Evolutionary conservation across 441 rosid species (phyloP), one percentile per base, ranked within the genome.

Genomic region (Theobroma grandiflorum): DNA sequence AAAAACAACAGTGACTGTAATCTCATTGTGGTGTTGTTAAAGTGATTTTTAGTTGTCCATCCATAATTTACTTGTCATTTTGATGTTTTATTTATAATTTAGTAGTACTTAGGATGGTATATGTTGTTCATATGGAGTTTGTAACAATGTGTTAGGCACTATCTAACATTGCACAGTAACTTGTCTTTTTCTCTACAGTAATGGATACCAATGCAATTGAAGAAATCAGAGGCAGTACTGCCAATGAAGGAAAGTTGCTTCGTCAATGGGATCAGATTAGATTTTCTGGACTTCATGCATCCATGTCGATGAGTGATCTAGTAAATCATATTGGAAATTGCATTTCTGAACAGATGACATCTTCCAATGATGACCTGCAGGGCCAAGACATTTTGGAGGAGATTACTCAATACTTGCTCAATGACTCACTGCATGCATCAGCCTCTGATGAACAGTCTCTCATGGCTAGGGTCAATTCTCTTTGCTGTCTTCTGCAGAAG

Each of bases 391-490:
- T 84, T 63, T 63, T 87, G 72, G 87, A 84, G 71, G 87, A 88
- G 76, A 79, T 90, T 47, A 84, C 89, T 14, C 88, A 85, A 37
- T 87, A 86, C 79, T 79, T 89, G 85, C 79, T 87, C 6, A 82
- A 79, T 22, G 92, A 87, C 81, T 31, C 89, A 10, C 90, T 79
- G 76, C 74, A 77, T 26, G 35, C 84, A 6, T 22, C 80, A 18
- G 78, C 81, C 49, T 84, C 85, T 0, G 90, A 87, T 5, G 92
- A 88, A 77, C 79, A 76, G 57, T 74, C 72, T 38, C 82, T 88
- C 64, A 79, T 87, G 91, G 75, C 87, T 8, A 86, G 90, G 75
- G 91, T 88, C 50, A 87, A 89, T 82, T 88, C 92, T 15, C 88
- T 89, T 63, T 85, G 85, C 84, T 81, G 82, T 86, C 88, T 87